These are phyloP conservation scores for Tulasnella sp. DNA, from an alignment of 768 basidiomycete species.

Conservation along the genomic window DNA sequence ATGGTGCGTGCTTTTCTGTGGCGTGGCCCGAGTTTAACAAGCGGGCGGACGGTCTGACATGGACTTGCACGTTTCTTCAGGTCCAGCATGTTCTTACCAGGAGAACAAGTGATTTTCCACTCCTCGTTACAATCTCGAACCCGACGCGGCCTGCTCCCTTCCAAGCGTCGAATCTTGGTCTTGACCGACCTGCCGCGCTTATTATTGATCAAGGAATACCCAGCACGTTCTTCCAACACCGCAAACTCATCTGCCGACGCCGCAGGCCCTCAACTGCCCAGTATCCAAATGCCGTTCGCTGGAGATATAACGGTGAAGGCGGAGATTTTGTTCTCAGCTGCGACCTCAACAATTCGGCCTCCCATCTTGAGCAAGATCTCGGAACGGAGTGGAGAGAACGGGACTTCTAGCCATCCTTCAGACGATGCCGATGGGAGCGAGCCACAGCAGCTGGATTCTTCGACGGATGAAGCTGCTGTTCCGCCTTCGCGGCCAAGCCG, in stretches of 20 bases:
- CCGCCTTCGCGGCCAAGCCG: constrained; percentile 14
- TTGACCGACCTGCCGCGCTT: constrained; percentile 33
- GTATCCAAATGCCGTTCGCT: not conserved
- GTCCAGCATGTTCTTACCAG: constrained; percentile 23
- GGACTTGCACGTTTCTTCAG: not conserved
- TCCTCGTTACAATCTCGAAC: constrained; percentile 24
- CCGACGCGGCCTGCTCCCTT: constrained; percentile 28
- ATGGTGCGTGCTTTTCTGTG: not conserved
- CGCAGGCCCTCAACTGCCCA: not conserved
- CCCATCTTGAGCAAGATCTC: constrained; percentile 31
- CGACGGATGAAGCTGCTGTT: not conserved
- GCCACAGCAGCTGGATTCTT: not conserved
- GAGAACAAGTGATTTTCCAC: constrained; percentile 31
- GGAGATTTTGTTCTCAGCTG: constrained; percentile 28
- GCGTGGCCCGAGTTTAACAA: not conserved
- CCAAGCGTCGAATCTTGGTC: constrained; percentile 33
- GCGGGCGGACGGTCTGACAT: not conserved
- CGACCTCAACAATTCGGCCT: constrained; percentile 18
- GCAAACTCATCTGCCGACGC: not conserved
- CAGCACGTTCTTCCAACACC: not conserved
- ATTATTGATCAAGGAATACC: constrained; percentile 31
- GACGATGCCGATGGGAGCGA: constrained; percentile 24
- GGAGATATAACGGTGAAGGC: constrained; percentile 23
- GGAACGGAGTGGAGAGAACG: constrained; percentile 14
- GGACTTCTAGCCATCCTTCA: not conserved